Conservation (phyloP, 2,329 filamentous ascomycete species). For the Pseudogymnoascus sp. region DNA sequence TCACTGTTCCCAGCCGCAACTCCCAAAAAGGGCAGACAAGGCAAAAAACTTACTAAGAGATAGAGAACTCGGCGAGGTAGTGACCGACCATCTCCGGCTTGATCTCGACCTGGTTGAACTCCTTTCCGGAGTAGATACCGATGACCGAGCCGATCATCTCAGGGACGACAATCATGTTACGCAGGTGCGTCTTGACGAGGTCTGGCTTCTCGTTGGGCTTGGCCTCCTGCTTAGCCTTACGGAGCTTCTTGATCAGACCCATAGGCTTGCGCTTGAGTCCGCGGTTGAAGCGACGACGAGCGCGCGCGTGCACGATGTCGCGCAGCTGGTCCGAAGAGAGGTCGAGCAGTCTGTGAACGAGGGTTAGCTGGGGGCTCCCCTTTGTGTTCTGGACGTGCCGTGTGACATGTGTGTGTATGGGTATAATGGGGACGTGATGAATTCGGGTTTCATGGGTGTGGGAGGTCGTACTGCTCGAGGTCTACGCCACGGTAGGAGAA, state of each 20-base stretch:
- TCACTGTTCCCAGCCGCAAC: slow-evolving; percentile 9
- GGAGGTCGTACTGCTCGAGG: slow-evolving; percentile 83
- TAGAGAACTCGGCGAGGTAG: slow-evolving; percentile 98
- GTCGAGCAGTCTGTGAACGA: slow-evolving; percentile 80
- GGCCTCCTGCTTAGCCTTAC: slow-evolving; percentile 98
- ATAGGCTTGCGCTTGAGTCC: slow-evolving; percentile 99
- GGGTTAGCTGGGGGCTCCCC: slow-evolving; percentile 30
- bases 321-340: slow-evolving; percentile 97
- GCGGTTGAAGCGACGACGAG: slow-evolving; percentile 98
- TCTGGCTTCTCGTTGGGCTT: slow-evolving; percentile 99
- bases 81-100: slow-evolving; percentile 99
- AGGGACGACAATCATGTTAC: slow-evolving; percentile 99
- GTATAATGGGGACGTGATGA: neutral
- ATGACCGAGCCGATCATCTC: slow-evolving; percentile 99
- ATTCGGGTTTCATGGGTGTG: slow-evolving; percentile 12
- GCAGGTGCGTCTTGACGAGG: slow-evolving; percentile 97
- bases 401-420: slow-evolving; percentile 17
- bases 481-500: slow-evolving; percentile 99
- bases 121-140: slow-evolving; percentile 99
- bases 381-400: slow-evolving; percentile 26
- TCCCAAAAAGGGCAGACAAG: slow-evolving; percentile 27
- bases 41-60: slow-evolving; percentile 76
- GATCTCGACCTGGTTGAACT: slow-evolving; percentile 99
- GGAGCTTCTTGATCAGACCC: slow-evolving; percentile 99
- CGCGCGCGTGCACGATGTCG: slow-evolving; percentile 98